Conservation (phyloP, 306 rosid species). For the Adenanthera pavonina region DNA sequence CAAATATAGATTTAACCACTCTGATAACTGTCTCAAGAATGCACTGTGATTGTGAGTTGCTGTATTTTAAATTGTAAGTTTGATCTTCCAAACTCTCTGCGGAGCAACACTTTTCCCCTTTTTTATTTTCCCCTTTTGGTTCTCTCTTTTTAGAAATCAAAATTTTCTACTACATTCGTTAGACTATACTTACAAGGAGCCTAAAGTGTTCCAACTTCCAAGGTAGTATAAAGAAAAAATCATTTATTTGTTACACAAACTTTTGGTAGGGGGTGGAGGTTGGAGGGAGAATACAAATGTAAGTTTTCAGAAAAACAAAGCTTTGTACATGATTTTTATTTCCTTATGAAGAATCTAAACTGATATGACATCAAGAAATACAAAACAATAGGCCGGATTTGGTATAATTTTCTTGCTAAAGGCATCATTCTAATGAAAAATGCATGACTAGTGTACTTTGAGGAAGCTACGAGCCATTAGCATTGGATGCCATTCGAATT, state of each 20-base stretch:
- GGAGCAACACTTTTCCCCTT: background rate
- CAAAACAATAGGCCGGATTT: background rate
- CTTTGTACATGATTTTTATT: background rate
- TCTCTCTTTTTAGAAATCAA: constrained; percentile 26
- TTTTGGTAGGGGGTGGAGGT: background rate
- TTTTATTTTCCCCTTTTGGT: constrained; percentile 9
- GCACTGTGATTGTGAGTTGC: constrained; percentile 51
- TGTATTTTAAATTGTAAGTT: constrained; percentile 25
- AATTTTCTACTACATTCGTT: constrained; percentile 15
- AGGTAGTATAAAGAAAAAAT: too few species aligned
- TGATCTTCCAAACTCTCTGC: constrained; percentile 21
- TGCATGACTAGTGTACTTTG: background rate
- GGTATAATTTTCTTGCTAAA: background rate
- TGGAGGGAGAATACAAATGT: background rate
- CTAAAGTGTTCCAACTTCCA: too few species aligned
- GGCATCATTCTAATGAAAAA: background rate
- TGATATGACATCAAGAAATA: background rate
- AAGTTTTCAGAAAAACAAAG: background rate
- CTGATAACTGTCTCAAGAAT: constrained; percentile 84
- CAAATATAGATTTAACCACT: constrained; percentile 79
- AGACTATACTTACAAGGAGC: constrained; percentile 5
- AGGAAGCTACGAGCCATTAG: background rate
- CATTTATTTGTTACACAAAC: background rate
- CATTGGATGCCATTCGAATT: background rate
- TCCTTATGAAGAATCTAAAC: background rate